Conservation (phyloP, 2,329 filamentous ascomycete species). For the Aspergillus nomiae region DNA sequence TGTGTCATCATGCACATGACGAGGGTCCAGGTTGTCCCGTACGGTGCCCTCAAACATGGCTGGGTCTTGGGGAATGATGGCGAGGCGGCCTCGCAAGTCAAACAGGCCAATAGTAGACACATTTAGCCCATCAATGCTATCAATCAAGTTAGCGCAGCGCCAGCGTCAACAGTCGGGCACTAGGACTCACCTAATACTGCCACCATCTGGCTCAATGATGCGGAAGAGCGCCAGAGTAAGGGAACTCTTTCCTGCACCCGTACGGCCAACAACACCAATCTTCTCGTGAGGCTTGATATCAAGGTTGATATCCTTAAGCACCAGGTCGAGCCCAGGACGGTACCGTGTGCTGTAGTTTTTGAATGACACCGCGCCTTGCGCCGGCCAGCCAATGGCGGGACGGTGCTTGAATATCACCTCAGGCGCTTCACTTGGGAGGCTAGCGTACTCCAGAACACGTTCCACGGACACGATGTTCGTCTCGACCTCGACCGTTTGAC, state of each 20-base stretch:
- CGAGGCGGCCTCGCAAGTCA: constrained; percentile 83
- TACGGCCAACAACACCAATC: constrained; percentile 95
- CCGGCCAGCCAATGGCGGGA: constrained; percentile 88
- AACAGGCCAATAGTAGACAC: constrained; percentile 87
- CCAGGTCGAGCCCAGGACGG: constrained; percentile 82
- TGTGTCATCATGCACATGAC: constrained; percentile 92
- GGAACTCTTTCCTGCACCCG: constrained; percentile 93
- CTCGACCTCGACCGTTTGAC: constrained; percentile 98
- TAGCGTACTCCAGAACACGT: constrained; percentile 92
- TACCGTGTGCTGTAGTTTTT: constrained; percentile 94
- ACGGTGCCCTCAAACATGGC: constrained; percentile 92
- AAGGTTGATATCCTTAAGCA: constrained; percentile 88
- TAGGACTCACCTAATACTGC: constrained; percentile 63
- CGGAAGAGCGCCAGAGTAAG: constrained; percentile 91
- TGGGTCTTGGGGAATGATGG: constrained; percentile 97
- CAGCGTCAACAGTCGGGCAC: constrained; percentile 8
- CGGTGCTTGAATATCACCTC: constrained; percentile 88
- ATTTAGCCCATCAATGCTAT: constrained; percentile 81
- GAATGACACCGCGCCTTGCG: constrained; percentile 84
- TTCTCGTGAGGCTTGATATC: constrained; percentile 96
- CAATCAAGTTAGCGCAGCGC: constrained; percentile 17
- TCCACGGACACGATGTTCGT: constrained; percentile 99
- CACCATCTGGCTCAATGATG: constrained; percentile 84
- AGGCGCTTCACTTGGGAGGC: constrained; percentile 86
- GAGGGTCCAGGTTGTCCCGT: constrained; percentile 92